A percentile compares a stretch with the other conserved stretches of the same genome.
phyloP scores from a whole-genome alignment of 805 yeast species.

The Lipomyces japonicus region DNA sequence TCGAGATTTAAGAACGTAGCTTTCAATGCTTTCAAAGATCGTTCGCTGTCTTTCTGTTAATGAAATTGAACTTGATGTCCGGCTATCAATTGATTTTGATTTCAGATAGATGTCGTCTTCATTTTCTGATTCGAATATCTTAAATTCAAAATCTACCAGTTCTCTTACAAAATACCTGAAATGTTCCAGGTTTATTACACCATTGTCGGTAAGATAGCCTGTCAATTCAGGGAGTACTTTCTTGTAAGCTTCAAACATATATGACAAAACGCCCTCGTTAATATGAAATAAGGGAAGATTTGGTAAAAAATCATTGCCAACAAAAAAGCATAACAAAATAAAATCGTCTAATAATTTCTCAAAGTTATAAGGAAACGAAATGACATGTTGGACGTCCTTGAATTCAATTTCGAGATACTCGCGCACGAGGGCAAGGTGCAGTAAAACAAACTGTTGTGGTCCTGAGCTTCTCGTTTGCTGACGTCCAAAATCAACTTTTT shows the following conservation, averaged over 20 bases:
- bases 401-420: constrained; percentile 90
- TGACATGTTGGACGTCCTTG: constrained; percentile 57
- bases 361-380: constrained; percentile 69
- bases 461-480: constrained; percentile 29
- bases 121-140: constrained; percentile 75
- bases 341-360: constrained; percentile 91
- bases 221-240: constrained; percentile 66
- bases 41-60: constrained; percentile 58
- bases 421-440: constrained; percentile 83
- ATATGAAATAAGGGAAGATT: constrained; percentile 90
- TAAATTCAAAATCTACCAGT: constrained; percentile 74
- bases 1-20: constrained; percentile 3
- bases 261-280: constrained; percentile 96
- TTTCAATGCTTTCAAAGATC: constrained; percentile 42
- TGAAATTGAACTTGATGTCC: constrained; percentile 37
- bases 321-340: constrained; percentile 84
- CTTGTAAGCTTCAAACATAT: constrained; percentile 82
- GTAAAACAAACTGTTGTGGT: constrained; percentile 67
- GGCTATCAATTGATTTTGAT: constrained; percentile 6
- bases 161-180: constrained; percentile 71
- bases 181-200: constrained; percentile 71
- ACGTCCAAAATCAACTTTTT: constrained; percentile 84
- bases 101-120: constrained; percentile 14
- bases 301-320: constrained; percentile 97
- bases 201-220: constrained; percentile 81